These are phyloP conservation scores for Tremellales sp. DNA, from an alignment of 1,284 basidiomycete genomes.

Conservation along the genomic window DNA sequence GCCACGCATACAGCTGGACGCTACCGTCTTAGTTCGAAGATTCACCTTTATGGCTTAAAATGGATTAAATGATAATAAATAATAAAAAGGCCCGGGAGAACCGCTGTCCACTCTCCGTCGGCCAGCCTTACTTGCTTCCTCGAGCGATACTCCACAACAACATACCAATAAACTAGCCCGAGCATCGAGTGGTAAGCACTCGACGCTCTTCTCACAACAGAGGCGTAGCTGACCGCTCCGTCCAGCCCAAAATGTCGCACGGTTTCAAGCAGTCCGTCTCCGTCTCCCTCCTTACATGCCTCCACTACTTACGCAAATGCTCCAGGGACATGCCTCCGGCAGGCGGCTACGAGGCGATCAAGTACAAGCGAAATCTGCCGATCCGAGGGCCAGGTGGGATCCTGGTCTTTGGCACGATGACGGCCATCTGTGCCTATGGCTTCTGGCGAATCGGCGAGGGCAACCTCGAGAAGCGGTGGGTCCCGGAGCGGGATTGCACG, in stretches of 20 bases:
- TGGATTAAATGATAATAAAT: too few species aligned
- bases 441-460: constrained; percentile 89
- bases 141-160: too few species aligned
- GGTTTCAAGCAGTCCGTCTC: constrained; percentile 13
- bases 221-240: too few species aligned
- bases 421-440: constrained; percentile 81
- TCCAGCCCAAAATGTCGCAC: constrained; percentile 13
- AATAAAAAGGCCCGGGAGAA: too few species aligned
- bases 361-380: constrained; percentile 95
- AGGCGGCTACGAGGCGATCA: constrained; percentile 88
- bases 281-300: background rate
- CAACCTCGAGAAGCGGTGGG: constrained; percentile 88
- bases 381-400: constrained; percentile 84
- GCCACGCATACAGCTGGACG: too few species aligned
- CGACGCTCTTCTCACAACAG: too few species aligned
- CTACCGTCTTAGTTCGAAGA: too few species aligned
- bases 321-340: constrained; percentile 89
- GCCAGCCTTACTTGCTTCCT: too few species aligned
- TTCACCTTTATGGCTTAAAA: too few species aligned
- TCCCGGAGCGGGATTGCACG: constrained; percentile 12
- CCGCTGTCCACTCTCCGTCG: too few species aligned
- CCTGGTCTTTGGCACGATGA: constrained; percentile 78
- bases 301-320: background rate
- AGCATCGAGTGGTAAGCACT: too few species aligned
- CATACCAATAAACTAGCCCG: too few species aligned